Percentiles rank a stretch among this genome's conserved stretches.
phyloP scores from a whole-genome alignment of 306 rosid genomes.

The Vigna mungo region DNA sequence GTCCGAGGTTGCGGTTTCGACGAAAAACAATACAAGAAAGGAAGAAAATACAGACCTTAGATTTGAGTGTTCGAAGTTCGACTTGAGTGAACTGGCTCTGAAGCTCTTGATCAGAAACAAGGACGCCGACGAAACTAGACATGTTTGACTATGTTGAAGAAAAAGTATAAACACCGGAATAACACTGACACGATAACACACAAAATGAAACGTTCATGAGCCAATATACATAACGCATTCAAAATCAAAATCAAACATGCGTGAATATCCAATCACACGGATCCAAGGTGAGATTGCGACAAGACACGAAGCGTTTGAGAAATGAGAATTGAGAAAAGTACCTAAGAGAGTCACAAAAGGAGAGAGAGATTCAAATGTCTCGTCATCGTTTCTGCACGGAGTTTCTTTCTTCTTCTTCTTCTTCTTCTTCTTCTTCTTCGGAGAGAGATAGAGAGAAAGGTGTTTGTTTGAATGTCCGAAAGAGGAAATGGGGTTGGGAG shows the following conservation, averaged over 20 bases:
- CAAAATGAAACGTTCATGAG: neutral
- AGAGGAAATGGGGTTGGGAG: constrained; percentile 60
- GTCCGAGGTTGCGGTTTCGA: neutral
- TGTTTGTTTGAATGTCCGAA: constrained; percentile 23
- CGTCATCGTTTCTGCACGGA: constrained; percentile 37
- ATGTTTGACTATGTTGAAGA: constrained; percentile 57
- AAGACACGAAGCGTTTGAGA: constrained; percentile 10
- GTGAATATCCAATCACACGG: constrained; percentile 33
- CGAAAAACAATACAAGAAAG: neutral
- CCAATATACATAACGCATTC: constrained; percentile 23
- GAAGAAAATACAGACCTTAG: constrained; percentile 62
- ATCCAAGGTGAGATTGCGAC: constrained; percentile 25
- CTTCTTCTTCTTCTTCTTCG: neutral
- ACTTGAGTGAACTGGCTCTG: constrained; percentile 99
- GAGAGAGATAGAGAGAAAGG: constrained; percentile 17
- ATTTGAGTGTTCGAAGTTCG: constrained; percentile 93
- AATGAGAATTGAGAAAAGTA: constrained; percentile 43
- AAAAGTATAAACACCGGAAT: constrained; percentile 39
- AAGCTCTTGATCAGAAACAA: constrained; percentile 92
- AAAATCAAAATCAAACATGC: constrained; percentile 44
- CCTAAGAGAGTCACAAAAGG: constrained; percentile 51
- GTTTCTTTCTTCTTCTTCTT: neutral
- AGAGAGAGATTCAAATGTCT: constrained; percentile 37
- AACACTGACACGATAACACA: constrained; percentile 42
- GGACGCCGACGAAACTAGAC: constrained; percentile 92